These are phyloP conservation scores for Trapa incisa DNA, from an alignment of 345 rosid species.

Conservation along the genomic window DNA sequence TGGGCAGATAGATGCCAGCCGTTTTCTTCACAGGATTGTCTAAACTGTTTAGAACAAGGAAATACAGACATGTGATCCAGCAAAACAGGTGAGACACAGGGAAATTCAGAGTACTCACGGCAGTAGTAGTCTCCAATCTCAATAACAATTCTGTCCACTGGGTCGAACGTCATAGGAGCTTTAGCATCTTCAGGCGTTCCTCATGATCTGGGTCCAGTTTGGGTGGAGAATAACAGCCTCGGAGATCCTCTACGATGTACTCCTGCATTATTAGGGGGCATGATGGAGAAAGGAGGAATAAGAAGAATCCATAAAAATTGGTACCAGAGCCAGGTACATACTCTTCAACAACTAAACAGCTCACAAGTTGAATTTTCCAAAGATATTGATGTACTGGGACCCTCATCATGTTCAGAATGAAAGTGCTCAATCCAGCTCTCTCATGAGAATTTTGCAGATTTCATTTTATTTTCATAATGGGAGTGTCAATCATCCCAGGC, in stretches of 20 bases:
- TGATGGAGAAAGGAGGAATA: background rate
- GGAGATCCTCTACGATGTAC: conserved; percentile 85
- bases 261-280: conserved; percentile 27
- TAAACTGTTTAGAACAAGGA: background rate
- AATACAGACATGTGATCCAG: background rate
- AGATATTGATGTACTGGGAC: background rate
- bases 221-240: conserved; percentile 65
- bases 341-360: background rate
- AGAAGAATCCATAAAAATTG: background rate
- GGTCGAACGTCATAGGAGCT: conserved; percentile 42
- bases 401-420: background rate
- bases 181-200: conserved; percentile 58
- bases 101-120: background rate
- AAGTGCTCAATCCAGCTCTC: background rate
- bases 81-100: background rate
- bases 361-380: background rate
- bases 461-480: too few species aligned
- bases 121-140: background rate
- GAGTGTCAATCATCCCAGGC: too few species aligned
- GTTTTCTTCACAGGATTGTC: background rate
- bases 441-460: background rate
- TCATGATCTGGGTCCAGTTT: conserved; percentile 76
- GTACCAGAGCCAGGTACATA: background rate
- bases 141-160: background rate
- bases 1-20: background rate